phyloP scores from a whole-genome alignment of 306 rosid genomes.

The Albizia julibrissin region DNA sequence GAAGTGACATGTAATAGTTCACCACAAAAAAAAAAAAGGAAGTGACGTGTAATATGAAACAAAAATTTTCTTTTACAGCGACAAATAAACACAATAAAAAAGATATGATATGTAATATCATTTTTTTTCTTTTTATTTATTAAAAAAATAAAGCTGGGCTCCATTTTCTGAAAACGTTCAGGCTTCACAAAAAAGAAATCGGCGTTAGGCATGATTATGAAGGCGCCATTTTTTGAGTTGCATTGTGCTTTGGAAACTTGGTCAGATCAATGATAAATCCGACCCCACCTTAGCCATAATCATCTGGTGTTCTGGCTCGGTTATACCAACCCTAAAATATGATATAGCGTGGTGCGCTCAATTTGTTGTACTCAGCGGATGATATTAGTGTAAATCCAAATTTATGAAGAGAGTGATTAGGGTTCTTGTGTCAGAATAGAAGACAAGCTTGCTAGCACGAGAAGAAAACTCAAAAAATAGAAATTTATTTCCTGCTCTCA shows the following conservation, averaged over 20 bases:
- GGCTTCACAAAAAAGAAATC: neutral
- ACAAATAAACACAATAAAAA: no score
- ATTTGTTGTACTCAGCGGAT: neutral
- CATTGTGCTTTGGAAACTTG: neutral
- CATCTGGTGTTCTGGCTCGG: conserved; percentile 1
- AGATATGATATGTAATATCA: no score
- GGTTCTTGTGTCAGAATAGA: neutral
- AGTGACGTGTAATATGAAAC: no score
- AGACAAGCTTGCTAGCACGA: neutral
- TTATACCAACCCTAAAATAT: neutral
- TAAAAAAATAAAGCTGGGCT: neutral
- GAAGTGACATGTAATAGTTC: no score
- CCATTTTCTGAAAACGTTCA: neutral
- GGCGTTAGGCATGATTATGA: neutral
- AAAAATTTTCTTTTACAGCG: no score
- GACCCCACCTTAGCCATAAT: conserved; percentile 10
- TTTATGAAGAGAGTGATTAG: neutral
- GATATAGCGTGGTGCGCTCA: neutral
- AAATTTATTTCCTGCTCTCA: neutral
- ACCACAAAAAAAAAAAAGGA: no score
- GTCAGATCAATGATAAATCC: neutral
- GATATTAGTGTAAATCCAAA: neutral
- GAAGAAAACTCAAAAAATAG: neutral
- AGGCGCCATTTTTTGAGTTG: neutral
- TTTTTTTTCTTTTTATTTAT: no score